Base-by-base conservation (phyloP, 805 yeast species). In the Barnettozyma siamensis region DNA sequence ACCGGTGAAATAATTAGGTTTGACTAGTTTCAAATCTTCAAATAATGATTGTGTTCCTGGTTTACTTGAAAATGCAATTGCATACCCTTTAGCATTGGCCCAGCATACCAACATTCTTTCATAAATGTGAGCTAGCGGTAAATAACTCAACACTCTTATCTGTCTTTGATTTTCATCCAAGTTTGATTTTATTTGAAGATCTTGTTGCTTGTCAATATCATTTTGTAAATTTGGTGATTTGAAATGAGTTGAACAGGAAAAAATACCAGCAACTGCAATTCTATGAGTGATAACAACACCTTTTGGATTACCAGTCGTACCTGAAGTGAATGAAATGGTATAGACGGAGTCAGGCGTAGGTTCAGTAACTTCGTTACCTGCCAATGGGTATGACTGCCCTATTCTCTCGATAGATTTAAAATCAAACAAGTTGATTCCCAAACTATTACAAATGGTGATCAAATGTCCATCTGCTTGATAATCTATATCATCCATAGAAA, bases 261-360 rank as follows among this genome's bases (percentile, higher is more conserved):
- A 41, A 16, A 77, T 66, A 4, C 64, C 62, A 4, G 77, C 66
- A 18, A 67, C 59, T 8, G 71, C 67, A 52, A 64, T 69, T 4
- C 51, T 50, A 31, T 78, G 81, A 8, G 75, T 59, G 17, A 69
- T 49, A 18, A 72, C 69, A 13, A 74, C 83, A 23, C 84, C 84
- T 56, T 78, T 78, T 29, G 84, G 84, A 24, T 70, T 59, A 3
- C 83, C 82, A 3, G 83, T 76, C 3, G 84, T 78, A n/a, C 84
- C 84, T 0, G 82, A 76, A 5, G 84, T 78, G 55, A 77, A 78
- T 17, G 76, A 74, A 35, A 78, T 71, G n/a, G 83, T 74, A 47
- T 70, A 68, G 4, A 65, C 47, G 27, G 66, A 65, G 6, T 67
- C 64, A 1, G 74, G 70, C 1, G 50, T 50, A 3, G 73, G 71